Percentiles rank a stretch among this genome's conserved stretches.
These are phyloP conservation scores for Fabrea salina DNA, from an alignment of 169 alveolate species.

Conservation along the genomic window DNA sequence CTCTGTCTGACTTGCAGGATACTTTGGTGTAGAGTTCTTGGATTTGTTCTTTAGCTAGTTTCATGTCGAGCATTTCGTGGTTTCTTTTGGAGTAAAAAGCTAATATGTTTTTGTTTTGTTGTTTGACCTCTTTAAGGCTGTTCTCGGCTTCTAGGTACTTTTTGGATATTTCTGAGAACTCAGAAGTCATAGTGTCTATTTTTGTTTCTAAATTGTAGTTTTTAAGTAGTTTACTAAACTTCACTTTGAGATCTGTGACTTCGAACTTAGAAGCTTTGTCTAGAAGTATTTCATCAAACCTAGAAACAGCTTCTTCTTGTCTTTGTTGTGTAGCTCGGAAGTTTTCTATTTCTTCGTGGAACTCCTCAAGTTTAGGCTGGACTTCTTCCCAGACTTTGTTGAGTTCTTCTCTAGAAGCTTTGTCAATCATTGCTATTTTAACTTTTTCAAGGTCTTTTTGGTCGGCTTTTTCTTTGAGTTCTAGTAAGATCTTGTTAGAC, in stretches of 20 bases:
- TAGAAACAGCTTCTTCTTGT: conserved; percentile 19
- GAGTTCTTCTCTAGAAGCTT: neutral
- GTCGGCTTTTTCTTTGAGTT: neutral
- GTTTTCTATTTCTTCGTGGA: neutral
- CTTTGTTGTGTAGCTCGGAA: neutral
- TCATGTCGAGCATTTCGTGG: neutral
- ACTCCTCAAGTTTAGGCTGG: neutral
- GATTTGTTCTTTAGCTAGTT: conserved; percentile 4
- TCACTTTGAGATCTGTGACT: neutral
- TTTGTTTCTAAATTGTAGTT: neutral
- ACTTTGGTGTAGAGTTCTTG: neutral
- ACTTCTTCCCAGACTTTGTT: neutral
- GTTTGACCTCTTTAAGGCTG: neutral
- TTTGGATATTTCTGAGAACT: neutral
- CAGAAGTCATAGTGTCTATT: neutral
- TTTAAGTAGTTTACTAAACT: neutral
- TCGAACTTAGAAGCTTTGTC: conserved; percentile 21
- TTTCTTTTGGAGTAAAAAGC: neutral
- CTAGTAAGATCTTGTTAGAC: neutral
- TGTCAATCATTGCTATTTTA: neutral
- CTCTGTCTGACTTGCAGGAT: conserved; percentile 23
- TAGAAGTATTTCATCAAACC: conserved; percentile 1
- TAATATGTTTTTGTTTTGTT: neutral
- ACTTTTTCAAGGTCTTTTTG: neutral
- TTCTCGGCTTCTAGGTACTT: neutral